Conservation (phyloP, 2,329 filamentous ascomycete species). For the Aspergillus sp. region DNA sequence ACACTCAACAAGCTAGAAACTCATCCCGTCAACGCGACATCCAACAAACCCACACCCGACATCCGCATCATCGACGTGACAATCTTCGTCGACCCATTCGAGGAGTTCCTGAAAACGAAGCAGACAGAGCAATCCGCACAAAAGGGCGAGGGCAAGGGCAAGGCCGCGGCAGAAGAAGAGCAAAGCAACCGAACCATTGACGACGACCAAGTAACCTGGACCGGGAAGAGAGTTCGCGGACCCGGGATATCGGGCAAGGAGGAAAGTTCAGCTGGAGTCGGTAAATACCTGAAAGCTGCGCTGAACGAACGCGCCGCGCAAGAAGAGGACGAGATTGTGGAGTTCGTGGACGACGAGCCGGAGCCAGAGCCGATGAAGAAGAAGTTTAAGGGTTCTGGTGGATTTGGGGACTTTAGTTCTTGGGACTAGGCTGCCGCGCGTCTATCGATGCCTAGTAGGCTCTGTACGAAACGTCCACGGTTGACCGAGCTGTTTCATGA, state of each 20-base stretch:
- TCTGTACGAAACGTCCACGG: background rate
- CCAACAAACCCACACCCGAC: slow-evolving; percentile 74
- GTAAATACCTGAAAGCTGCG: slow-evolving; percentile 79
- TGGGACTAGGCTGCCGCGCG: slow-evolving; percentile 61
- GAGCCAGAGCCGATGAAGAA: slow-evolving; percentile 74
- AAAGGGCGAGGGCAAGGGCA: slow-evolving; percentile 31
- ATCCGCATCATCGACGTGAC: slow-evolving; percentile 81
- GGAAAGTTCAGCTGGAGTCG: slow-evolving; percentile 59
- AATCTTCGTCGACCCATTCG: slow-evolving; percentile 92
- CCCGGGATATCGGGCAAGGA: slow-evolving; percentile 63
- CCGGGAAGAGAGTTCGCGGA: slow-evolving; percentile 81
- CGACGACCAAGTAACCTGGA: slow-evolving; percentile 93
- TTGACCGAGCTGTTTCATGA: background rate
- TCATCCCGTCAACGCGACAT: slow-evolving; percentile 72
- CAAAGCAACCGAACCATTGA: slow-evolving; percentile 56
- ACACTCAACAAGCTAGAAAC: slow-evolving; percentile 75
- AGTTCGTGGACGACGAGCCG: slow-evolving; percentile 65
- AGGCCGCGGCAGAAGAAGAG: slow-evolving; percentile 30
- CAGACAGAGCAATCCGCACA: slow-evolving; percentile 64
- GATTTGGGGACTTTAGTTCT: slow-evolving; percentile 92
- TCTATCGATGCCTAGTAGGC: background rate
- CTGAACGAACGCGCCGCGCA: slow-evolving; percentile 42
- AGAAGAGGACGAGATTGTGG: slow-evolving; percentile 64
- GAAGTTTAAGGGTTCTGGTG: slow-evolving; percentile 71
- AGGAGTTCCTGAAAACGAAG: slow-evolving; percentile 83